Evolutionary conservation across 768 basidiomycete species (phyloP), one percentile per base, ranked within the genome.

Genomic region (Cystobasidium ongulense): DNA sequence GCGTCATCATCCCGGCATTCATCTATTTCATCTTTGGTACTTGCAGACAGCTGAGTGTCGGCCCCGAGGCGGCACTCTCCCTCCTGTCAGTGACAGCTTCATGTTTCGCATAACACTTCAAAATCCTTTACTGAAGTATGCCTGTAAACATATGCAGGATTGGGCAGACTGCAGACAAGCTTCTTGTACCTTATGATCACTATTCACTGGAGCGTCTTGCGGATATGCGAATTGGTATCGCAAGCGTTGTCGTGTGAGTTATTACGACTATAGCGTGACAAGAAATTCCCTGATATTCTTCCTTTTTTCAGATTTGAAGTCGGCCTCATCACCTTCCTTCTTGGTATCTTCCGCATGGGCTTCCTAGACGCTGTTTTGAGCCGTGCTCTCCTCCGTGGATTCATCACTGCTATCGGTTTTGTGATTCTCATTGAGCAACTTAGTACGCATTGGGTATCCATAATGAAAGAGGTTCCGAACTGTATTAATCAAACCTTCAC

Each of bases 351-450:
- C n/a, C 75, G 79, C 18, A 72, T 80, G 15, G 79, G 79, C 18
- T 80, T 80, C 59, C 64, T 80, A 29, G 79, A 80, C 35, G 78
- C 79, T 3, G 76, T 80, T 8, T 73, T 80, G 17, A 54, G 66
- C 17, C 64, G 77, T 72, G 78, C 79, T 15, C 73, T 80, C n/a
- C 75, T 80, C 0, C 75, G 79, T 27, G 79, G 79, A 25, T 80
- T 80, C 75, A 77, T 80, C 31, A 80, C 78, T 2, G 79, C 75
- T 3, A 76, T 79, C 38, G 79, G 74, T 1, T 5, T 77, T 36
- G 71, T 78, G 52, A 80, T 80, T 70, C 74, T 78, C 43, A 31
- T 76, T n/a, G 70, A 70, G 0, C 78, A 78, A 53, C 31, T 50
- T 0, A 64, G 38, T 53, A 27, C 8, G 57, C 57, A 1, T 18